These are phyloP conservation scores for Cylindrodendrum hubeiense DNA, from an alignment of 2,329 filamentous ascomycete genomes.

Conservation along the genomic window DNA sequence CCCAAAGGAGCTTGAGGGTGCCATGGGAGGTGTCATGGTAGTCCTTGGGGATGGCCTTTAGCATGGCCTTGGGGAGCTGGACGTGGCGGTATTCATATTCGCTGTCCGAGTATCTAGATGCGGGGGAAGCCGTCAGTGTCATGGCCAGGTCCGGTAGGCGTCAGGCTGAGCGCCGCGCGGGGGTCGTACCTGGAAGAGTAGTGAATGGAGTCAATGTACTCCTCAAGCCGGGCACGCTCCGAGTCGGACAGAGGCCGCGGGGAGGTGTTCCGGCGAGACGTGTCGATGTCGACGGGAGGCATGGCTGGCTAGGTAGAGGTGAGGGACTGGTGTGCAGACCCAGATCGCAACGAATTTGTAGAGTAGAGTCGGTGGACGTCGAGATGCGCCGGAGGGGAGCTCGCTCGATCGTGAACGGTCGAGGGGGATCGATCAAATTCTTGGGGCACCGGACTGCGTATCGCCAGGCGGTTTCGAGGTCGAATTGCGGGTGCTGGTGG, in stretches of 20 bases:
- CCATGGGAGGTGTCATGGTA: slow-evolving; percentile 92
- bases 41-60: slow-evolving; percentile 95
- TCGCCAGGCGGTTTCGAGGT: slow-evolving; percentile 1
- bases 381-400: slow-evolving; percentile 32
- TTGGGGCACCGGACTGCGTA: slow-evolving; percentile 11
- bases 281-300: slow-evolving; percentile 74
- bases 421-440: slow-evolving; percentile 31
- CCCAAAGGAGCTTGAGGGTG: slow-evolving; percentile 95
- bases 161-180: slow-evolving; percentile 40
- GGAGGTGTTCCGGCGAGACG: slow-evolving; percentile 85
- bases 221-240: slow-evolving; percentile 87
- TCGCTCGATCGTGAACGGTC: slow-evolving; percentile 37
- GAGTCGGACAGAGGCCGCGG: slow-evolving; percentile 83
- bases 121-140: slow-evolving; percentile 21
- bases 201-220: slow-evolving; percentile 93
- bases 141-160: neutral
- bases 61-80: slow-evolving; percentile 97
- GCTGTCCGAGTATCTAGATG: slow-evolving; percentile 86
- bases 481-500: neutral
- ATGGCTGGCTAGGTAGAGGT: slow-evolving; percentile 24
- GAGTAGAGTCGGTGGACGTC: slow-evolving; percentile 21
- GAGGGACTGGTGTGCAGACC: neutral
- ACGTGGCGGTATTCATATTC: slow-evolving; percentile 98
- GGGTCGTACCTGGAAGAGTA: slow-evolving; percentile 84
- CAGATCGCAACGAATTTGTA: neutral